Conservation (phyloP, 345 rosid genomes). For the Limnanthes douglasii region DNA sequence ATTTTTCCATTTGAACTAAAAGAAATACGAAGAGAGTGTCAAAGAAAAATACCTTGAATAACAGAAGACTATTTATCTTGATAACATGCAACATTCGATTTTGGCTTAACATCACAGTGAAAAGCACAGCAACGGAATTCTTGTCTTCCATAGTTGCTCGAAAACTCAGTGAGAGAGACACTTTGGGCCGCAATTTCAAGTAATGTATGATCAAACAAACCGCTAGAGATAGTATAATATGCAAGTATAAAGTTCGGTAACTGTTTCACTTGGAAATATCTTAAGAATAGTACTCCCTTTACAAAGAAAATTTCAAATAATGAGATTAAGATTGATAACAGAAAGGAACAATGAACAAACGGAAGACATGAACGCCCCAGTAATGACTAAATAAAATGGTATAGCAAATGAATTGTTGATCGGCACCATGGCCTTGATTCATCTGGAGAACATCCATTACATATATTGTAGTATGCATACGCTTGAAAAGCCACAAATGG, state of each 20-base stretch:
- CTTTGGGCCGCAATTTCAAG: slow-evolving; percentile 30
- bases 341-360: neutral
- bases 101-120: slow-evolving; percentile 10
- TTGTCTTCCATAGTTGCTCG: slow-evolving; percentile 31
- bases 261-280: slow-evolving; percentile 68
- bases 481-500: slow-evolving; percentile 82
- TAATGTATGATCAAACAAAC: slow-evolving; percentile 47
- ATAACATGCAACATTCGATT: slow-evolving; percentile 5
- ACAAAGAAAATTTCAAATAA: slow-evolving; percentile 3
- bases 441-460: slow-evolving; percentile 36
- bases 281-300: slow-evolving; percentile 92
- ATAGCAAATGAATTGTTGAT: slow-evolving; percentile 52
- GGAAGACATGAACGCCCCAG: slow-evolving; percentile 36
- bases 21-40: no score
- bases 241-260: slow-evolving; percentile 94
- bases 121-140: slow-evolving; percentile 15
- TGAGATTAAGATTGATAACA: neutral
- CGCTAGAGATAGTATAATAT: slow-evolving; percentile 60
- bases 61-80: slow-evolving; percentile 10
- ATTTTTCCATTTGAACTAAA: no score
- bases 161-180: slow-evolving; percentile 51
- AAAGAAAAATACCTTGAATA: slow-evolving; percentile 15
- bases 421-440: slow-evolving; percentile 84
- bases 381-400: slow-evolving; percentile 83
- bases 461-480: slow-evolving; percentile 60